Base-by-base conservation (phyloP, 352 stramenopile species). In the Albugo candida region DNA sequence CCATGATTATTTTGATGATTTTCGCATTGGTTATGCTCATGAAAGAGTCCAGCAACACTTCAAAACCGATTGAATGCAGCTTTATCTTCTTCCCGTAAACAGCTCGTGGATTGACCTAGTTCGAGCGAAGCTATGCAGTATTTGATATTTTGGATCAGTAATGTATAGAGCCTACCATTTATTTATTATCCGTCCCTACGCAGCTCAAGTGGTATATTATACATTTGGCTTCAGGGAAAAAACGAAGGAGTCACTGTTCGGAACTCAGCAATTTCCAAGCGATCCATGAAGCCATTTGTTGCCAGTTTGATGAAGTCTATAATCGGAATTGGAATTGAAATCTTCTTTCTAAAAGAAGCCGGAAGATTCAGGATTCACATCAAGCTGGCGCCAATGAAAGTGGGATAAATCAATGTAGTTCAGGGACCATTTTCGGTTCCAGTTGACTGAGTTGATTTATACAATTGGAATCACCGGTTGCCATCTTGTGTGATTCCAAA, bases 401-500 rank as follows among this genome's bases (percentile, higher is more conserved):
- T 31, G 24, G 24, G 8, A 59, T 70, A 16, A 55, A 61, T n/a
- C 69, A 64, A 13, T 60, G 78, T 45, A 87, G 72, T 56, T 49
- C 87, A 20, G 74, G 71, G n/a, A 68, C 64, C 77, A 97, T 56
- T 98, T 98, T 60, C 81, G 77, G 17, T 78, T 52, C 18, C 92
- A 98, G 60, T 65, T 98, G 0, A 76, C 78, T 46, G 64, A 77
- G 11, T 63, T 98, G 40, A 79, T 98, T 13, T 74, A 86, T 31
- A 96, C 93, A 17, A 81, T 99, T 35, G 83, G 94, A 53, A 69
- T 76, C 13, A 97, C 92, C 0, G 75, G 85, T 52, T 95, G 93
- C 21, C 93, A 98, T 56, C 99, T 98, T 63, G 91, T 99, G 19
- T 77, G 94, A n/a, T 98, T 63, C 79, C 99, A 36, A 99, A 99